Base-by-base conservation (phyloP, 805 yeast species). In the Starmerella bombicola region DNA sequence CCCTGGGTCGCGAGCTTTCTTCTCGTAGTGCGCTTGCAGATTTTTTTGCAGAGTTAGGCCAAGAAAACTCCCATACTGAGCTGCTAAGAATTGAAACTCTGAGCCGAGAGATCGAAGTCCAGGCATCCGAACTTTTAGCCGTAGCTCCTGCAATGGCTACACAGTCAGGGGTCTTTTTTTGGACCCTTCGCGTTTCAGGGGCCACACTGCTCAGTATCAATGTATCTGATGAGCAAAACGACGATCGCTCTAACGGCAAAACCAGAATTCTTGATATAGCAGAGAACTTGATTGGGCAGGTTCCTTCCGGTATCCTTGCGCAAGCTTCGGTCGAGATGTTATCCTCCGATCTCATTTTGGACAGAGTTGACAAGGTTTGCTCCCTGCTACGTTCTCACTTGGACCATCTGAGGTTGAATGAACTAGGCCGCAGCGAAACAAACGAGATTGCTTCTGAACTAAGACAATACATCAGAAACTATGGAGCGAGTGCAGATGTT, bases 31-130 rank as follows among this genome's bases (percentile, higher is more conserved):
- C 28, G 9, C 9, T 24, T 9, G 13, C 9, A 9, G 13, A 24
- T 10, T 9, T 13, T 10, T 24, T 24, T 13, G 12, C 28, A 13
- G 15, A 29, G 9, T 9, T 15, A 9, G 15, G 32, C 32, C 17
- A 29, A 17, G 18, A 17, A 9, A 16, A 10, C 18, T 7, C 15
- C 17, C 32, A 29, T 7, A 67, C 67, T 23, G 76, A 76, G 50
- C 77, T 93, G 80, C 64, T 70, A 25, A 74, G 78, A 45, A 70
- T 86, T 42, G 78, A 76, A 43, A 68, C 81, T 2, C 64, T 85
- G 20, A 78, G 93, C 55, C 72, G 70, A 41, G 95, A 85, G 52
- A 65, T 80, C 39, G 70, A 69, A 43, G 78, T 71, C 43, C 67
- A 69, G 35, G 65, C 74, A 16, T 67, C 69, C 43, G 91, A 81